Conservation (phyloP, 2,329 filamentous ascomycete species). For the Monosporascus sp. region DNA sequence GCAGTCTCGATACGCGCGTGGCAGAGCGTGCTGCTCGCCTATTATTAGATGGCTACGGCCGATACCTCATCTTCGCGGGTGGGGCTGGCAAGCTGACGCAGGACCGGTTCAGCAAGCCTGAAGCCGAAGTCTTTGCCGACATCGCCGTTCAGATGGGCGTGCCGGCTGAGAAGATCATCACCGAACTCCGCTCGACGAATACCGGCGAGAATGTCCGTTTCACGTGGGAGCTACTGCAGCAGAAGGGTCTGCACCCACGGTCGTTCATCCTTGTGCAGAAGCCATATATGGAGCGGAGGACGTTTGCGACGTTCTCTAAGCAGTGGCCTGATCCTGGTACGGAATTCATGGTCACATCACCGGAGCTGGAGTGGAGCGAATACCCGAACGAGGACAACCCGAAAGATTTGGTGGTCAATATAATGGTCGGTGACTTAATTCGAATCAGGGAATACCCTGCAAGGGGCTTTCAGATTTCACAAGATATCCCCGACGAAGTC, state of each 20-base stretch:
- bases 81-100: conserved; percentile 36
- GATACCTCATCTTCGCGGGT: conserved; percentile 40
- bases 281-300: conserved; percentile 43
- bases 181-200: conserved; percentile 37
- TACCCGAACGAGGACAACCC: conserved; percentile 39
- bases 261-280: conserved; percentile 42
- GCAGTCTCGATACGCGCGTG: conserved; percentile 41
- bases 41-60: conserved; percentile 33
- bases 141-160: conserved; percentile 36
- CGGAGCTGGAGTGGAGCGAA: conserved; percentile 31
- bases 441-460: conserved; percentile 38
- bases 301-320: conserved; percentile 40
- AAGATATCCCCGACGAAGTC: conserved; percentile 35
- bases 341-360: conserved; percentile 36
- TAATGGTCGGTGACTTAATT: conserved; percentile 41
- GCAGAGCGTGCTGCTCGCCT: conserved; percentile 37
- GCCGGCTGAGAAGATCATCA: conserved; percentile 31
- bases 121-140: conserved; percentile 38
- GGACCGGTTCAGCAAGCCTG: conserved; percentile 33
- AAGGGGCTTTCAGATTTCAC: conserved; percentile 38
- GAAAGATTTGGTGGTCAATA: conserved; percentile 35
- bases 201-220: conserved; percentile 44
- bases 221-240: conserved; percentile 31
- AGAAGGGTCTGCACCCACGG: conserved; percentile 18
- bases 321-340: conserved; percentile 36